Evolutionary conservation across 169 alveolate genomes (phyloP), one percentile per base, ranked within the genome.

Genomic region (Cytauxzoon felis): DNA sequence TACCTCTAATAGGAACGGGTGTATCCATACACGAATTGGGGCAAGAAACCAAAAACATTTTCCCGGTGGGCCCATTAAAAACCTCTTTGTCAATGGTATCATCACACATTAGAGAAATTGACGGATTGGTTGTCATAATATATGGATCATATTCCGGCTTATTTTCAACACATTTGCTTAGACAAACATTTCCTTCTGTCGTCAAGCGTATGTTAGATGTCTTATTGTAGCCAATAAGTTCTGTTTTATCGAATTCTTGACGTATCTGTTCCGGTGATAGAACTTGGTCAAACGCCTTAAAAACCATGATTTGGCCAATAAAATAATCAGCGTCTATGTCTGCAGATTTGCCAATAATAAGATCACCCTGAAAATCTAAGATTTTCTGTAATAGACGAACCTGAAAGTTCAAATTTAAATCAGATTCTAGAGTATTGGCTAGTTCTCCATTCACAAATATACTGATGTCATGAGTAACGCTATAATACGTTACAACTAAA

Each of bases 181-280:
- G 60, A 18, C 84, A 73, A 48, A 73, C 49, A 32, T 73, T 73
- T 8, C 84, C 84, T n/a, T 73, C 84, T 1, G 62, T 68, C n/a
- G 84, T 73, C 68, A 73, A 40, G 11, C 84, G 63, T 1, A 61
- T 59, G 13, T 43, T 24, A 13, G 84, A 52, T 21, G 42, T 69
- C 36, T 68, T 60, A 11, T 69, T 47, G 38, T 51, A 38, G 21
- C 58, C 71, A 3, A 33, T 23, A 19, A 56, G n/a, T 56, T 73
- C 66, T 26, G 58, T 45, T 4, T 50, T 2, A 9, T 62, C 57
- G 47, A 27, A 56, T 51, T 70, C 64, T 18, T 78, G 82, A 51
- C 67, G 30, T 50, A 86, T 69, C 76, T 86, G 90, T 29, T 86
- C 89, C 21, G 92, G 90, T 0, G 92, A 79, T 53, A 87, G 69